These are phyloP conservation scores for Endoconidiophora laricicola DNA, from an alignment of 2,329 filamentous ascomycete genomes.

Conservation along the genomic window DNA sequence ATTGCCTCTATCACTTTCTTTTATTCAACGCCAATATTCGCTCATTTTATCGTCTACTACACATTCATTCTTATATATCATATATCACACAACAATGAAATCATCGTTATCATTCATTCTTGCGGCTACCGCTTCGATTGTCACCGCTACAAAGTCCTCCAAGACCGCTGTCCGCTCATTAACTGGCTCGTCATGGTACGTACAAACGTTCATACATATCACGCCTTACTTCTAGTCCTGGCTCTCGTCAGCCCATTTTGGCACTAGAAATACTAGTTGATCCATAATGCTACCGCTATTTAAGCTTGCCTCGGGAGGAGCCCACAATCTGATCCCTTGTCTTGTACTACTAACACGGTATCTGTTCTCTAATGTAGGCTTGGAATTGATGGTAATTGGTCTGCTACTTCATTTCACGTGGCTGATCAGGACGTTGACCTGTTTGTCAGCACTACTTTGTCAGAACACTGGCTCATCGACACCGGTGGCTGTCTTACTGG, in stretches of 20 bases:
- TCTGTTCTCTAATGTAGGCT: constrained; percentile 26
- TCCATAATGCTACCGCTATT: background rate
- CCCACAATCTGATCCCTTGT: background rate
- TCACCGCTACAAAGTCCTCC: background rate
- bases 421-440: constrained; percentile 28
- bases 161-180: constrained; percentile 5
- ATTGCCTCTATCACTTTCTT: background rate
- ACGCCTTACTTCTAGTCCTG: too few species aligned
- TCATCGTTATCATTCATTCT: background rate
- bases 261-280: background rate
- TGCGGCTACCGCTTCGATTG: constrained; percentile 1
- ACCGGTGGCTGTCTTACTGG: constrained; percentile 36
- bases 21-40: background rate
- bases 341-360: background rate
- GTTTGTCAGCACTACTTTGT: constrained; percentile 47
- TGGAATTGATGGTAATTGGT: constrained; percentile 56
- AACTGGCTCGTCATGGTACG: constrained; percentile 11
- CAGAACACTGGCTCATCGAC: constrained; percentile 55
- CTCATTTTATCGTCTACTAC: constrained; percentile 1
- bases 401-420: constrained; percentile 44
- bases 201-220: background rate
- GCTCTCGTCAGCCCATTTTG: too few species aligned
- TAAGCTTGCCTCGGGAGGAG: background rate
- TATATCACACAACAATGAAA: constrained; percentile 5
- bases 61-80: background rate